Percentiles rank a stretch among this genome's conserved stretches.
Evolutionary conservation across 805 yeast genomes (phyloP).

Genomic region (Candida awuae): DNA sequence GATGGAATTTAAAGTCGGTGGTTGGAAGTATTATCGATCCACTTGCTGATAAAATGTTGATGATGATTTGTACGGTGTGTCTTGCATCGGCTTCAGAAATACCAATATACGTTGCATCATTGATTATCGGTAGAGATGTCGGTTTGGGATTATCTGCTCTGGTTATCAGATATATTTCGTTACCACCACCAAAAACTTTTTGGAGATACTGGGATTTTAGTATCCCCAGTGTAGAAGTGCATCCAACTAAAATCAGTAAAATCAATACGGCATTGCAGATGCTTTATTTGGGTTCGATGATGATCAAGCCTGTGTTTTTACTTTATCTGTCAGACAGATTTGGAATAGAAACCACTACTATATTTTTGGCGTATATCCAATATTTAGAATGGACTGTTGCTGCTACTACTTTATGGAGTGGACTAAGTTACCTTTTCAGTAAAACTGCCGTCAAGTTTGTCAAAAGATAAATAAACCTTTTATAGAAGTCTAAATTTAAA

Average conservation of each 20-base stretch:
- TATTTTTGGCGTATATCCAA: slow-evolving; percentile 20
- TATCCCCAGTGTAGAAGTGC: slow-evolving; percentile 76
- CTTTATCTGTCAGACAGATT: slow-evolving; percentile 28
- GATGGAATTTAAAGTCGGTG: slow-evolving; percentile 64
- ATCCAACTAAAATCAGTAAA: slow-evolving; percentile 80
- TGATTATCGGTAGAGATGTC: slow-evolving; percentile 81
- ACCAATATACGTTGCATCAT: slow-evolving; percentile 57
- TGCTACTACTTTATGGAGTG: slow-evolving; percentile 68
- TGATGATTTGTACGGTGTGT: slow-evolving; percentile 79
- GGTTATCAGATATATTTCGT: slow-evolving; percentile 60
- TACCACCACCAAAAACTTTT: slow-evolving; percentile 71
- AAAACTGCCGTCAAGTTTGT: slow-evolving; percentile 53
- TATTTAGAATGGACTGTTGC: slow-evolving; percentile 50
- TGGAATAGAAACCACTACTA: slow-evolving; percentile 16
- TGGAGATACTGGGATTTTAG: slow-evolving; percentile 69
- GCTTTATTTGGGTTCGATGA: slow-evolving; percentile 68
- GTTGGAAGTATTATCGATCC: slow-evolving; percentile 93
- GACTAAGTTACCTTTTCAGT: slow-evolving; percentile 65
- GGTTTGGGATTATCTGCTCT: slow-evolving; percentile 65
- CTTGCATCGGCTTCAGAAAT: slow-evolving; percentile 60
- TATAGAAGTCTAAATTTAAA: no score
- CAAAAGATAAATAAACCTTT: slow-evolving; percentile 1
- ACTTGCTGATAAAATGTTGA: slow-evolving; percentile 83
- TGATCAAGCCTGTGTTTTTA: slow-evolving; percentile 44
- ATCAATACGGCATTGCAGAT: slow-evolving; percentile 88